phyloP scores from a whole-genome alignment of 345 rosid species.

The Citrus australasica region DNA sequence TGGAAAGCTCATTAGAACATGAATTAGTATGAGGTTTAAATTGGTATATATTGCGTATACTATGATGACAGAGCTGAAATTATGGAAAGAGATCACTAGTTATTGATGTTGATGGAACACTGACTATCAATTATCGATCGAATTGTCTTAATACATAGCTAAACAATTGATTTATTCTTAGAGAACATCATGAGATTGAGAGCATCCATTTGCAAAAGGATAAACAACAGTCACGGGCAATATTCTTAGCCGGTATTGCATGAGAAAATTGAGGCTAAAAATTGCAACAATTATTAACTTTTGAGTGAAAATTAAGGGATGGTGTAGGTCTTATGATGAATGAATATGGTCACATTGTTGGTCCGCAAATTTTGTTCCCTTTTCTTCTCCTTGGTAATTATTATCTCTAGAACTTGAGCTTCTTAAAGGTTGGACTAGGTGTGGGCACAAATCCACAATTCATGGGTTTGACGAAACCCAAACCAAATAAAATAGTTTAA shows the following conservation, averaged over 20 bases:
- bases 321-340: background rate
- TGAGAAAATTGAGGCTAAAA: background rate
- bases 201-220: background rate
- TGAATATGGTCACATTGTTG: background rate
- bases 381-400: background rate
- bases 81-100: background rate
- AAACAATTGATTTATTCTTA: background rate
- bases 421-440: background rate
- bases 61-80: background rate
- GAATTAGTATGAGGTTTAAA: background rate
- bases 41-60: background rate
- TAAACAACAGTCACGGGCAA: background rate
- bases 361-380: background rate
- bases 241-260: background rate
- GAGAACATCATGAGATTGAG: background rate
- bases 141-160: background rate
- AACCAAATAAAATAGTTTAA: no score
- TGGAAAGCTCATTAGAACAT: no score
- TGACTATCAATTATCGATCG: background rate
- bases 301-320: conserved; percentile 5
- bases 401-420: background rate
- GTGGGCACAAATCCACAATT: no score
- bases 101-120: background rate
- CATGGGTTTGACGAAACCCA: fast-evolving
- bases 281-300: background rate